Evolutionary conservation across 345 rosid species (phyloP), one percentile per base, ranked within the genome.

Genomic region (Salix caprea): DNA sequence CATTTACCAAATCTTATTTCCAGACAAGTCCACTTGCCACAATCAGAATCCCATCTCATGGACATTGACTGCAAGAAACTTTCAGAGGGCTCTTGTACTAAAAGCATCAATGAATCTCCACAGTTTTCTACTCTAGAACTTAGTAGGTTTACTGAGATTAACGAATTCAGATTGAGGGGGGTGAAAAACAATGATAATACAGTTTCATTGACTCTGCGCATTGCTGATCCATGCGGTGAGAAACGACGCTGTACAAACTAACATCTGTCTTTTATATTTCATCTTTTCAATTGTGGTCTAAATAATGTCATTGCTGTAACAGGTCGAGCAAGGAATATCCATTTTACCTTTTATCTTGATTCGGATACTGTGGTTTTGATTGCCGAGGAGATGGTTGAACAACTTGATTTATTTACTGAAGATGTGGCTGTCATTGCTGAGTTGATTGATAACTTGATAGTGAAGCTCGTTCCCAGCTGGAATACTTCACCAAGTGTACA

Each of bases 331-430:
- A 89, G 85, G 70, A 89, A 90, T 70, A 85, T 95, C 70, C 89
- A 91, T 80, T 95, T 95, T 78, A 66, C 80, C 15, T 95, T 90
- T 84, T 91, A 81, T 75, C 88, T 90, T 36, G 83, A 90, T 68
- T 85, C 91, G 8, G 99, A 95, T 78, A 95, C 99, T 15, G 86
- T 91, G 34, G 73, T 77, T 61, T 89, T 94, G 37, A 87, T 95
- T 2, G 88, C 94, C 30, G 86, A 82, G 84, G 98, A 95, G 88
- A 95, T 95, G 99, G 94, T 87, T 76, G 97, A 93, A 81, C 86
- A 93, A 71, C 86, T 95, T 65, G 88, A 85, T 82, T 85, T 95
- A 73, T 82, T 90, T 42, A 69, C 86, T 65, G 89, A 87, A 78
- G 91, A 91, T 77, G 90, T 85, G 64, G 36, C 86, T 77, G 84